Base-by-base conservation (phyloP, 371 early-diverging fungal genomes). In the Capillidium rhysosporum region DNA sequence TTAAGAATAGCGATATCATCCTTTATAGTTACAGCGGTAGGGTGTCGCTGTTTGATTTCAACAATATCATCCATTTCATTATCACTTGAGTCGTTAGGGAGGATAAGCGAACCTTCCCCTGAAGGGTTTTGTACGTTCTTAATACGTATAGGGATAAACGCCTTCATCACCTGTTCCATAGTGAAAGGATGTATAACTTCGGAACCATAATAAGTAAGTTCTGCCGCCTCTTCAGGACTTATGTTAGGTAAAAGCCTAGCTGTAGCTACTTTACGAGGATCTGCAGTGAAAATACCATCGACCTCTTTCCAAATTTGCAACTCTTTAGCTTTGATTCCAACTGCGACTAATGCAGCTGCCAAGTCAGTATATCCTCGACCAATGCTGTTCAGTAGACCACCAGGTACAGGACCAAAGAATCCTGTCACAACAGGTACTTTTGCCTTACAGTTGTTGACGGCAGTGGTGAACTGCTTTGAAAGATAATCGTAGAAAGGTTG, bases 271-370 rank as follows among this genome's bases (percentile, higher is more conserved):
- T 94, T 94, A 51, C 94, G 84, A n/a, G 98, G 98, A 61, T 98
- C 98, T 0, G 97, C 97, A 0, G 95, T 95, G 59, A 92, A 98
- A 56, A 98, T 94, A 49, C 98, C 98, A 59, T 96, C 97, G 1
- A 98, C 98, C 58, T 98, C 98, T 65, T 98, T 98, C 95, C 95
- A 96, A 20, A 98, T 86, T 63, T 96, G 95, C 49, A 96, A 71
- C 61, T 98, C 97, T 53, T 78, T 70, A 12, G 87, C 89, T 25
- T 70, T 63, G 18, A 89, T 61, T 0, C 87, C 96, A 1, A 91
- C 96, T 0, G 98, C 92, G 20, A 89, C 71, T 52, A 98, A 69
- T 1, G 97, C 96, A 16, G 97, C 94, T 18, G 92, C 86, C 49
- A 96, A 72, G 65, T 98, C 98, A 0, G 96, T 95, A 69, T 98